phyloP scores from a whole-genome alignment of 164 flowering plant genomes.

The Nymphaea thermarum region DNA sequence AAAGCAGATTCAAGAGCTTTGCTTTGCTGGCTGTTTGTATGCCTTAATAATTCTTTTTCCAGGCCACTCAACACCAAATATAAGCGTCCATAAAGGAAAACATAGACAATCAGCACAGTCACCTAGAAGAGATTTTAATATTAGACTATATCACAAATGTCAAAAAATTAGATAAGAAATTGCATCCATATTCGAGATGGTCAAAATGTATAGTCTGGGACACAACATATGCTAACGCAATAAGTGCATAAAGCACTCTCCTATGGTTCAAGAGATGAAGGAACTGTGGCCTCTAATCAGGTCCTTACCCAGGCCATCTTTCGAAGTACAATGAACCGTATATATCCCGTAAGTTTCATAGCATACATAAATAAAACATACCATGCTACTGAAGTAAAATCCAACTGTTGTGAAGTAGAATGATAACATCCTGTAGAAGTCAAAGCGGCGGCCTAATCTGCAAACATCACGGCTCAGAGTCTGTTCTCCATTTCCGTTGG shows the following conservation, averaged over 20 bases:
- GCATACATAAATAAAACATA: conserved; percentile 11
- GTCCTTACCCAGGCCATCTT: too few species aligned
- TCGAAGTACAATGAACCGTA: too few species aligned
- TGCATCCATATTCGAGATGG: too few species aligned
- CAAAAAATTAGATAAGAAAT: too few species aligned
- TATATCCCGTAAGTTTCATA: too few species aligned
- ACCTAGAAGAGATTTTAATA: conserved; percentile 33
- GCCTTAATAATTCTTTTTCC: conserved; percentile 52
- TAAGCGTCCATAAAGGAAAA: conserved; percentile 82
- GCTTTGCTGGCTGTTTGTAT: conserved; percentile 36
- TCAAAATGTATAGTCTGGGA: too few species aligned
- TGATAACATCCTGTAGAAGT: conserved; percentile 91
- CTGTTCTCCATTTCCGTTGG: conserved; percentile 99
- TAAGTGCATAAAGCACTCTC: too few species aligned
- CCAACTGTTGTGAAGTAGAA: conserved; percentile 96
- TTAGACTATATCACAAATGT: conserved; percentile 1
- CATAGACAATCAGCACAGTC: conserved; percentile 80
- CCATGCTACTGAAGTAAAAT: conserved; percentile 97
- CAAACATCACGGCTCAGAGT: conserved; percentile 94
- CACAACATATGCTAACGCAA: too few species aligned
- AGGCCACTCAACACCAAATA: conserved; percentile 93
- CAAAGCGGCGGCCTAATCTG: conserved; percentile 95
- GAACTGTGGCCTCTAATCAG: too few species aligned
- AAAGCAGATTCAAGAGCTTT: conserved; percentile 80
- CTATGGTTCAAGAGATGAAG: too few species aligned